These are phyloP conservation scores for Ilyonectria sp. DNA, from an alignment of 2,329 filamentous ascomycete genomes.

Conservation along the genomic window DNA sequence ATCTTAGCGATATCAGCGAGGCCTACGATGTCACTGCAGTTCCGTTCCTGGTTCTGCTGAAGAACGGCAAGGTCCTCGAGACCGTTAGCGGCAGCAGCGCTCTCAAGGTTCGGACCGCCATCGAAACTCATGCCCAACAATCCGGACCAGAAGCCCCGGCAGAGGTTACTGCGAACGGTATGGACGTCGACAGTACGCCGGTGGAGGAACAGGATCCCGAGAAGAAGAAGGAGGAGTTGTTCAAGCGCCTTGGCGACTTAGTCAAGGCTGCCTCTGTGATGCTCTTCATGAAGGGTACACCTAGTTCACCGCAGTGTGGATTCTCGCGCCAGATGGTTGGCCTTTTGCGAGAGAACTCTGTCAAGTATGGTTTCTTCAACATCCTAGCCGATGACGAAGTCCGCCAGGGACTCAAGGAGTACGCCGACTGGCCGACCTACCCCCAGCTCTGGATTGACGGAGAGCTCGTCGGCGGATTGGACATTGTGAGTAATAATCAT, in stretches of 20 bases:
- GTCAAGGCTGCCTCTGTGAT: slow-evolving; percentile 98
- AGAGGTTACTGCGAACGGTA: slow-evolving; percentile 54
- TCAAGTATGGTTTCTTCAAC: slow-evolving; percentile 99
- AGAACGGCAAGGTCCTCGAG: slow-evolving; percentile 82
- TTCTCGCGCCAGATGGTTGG: slow-evolving; percentile 93
- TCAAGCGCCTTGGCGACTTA: slow-evolving; percentile 84
- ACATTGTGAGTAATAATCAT: slow-evolving; percentile 81
- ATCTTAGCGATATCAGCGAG: slow-evolving; percentile 92
- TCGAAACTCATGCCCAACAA: slow-evolving; percentile 83
- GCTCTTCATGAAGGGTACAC: slow-evolving; percentile 99
- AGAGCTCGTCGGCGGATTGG: slow-evolving; percentile 91
- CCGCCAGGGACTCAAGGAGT: slow-evolving; percentile 95
- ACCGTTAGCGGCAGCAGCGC: slow-evolving; percentile 93
- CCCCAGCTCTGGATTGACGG: slow-evolving; percentile 94
- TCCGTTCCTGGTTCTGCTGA: slow-evolving; percentile 89
- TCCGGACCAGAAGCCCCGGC: slow-evolving; percentile 52
- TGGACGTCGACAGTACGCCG: slow-evolving; percentile 55
- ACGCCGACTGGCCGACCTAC: slow-evolving; percentile 98
- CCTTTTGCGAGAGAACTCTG: slow-evolving; percentile 87
- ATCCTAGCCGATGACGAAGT: slow-evolving; percentile 98
- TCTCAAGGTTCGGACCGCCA: slow-evolving; percentile 84
- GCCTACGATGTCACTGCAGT: slow-evolving; percentile 95
- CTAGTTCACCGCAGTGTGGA: slow-evolving; percentile 88
- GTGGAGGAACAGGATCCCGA: slow-evolving; percentile 67
- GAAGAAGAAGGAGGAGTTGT: slow-evolving; percentile 85